Evolutionary conservation across 331 rosid species (phyloP).

Genomic region (Quercus lobata): DNA sequence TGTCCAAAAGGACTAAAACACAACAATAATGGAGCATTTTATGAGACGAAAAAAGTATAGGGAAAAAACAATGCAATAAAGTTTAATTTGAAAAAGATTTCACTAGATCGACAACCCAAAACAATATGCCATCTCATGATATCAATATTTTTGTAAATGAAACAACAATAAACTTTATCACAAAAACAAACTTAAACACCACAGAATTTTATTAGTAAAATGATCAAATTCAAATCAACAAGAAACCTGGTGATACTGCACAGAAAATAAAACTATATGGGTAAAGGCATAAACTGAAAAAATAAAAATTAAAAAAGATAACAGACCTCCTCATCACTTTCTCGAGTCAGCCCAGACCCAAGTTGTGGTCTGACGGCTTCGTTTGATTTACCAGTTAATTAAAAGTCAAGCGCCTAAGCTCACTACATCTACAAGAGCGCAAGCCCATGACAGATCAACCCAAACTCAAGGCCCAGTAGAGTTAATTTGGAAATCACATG

Average conservation of each 20-base stretch:
- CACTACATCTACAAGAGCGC: too few relatives aligned
- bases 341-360: too few relatives aligned
- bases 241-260: not conserved
- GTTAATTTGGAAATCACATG: too few relatives aligned
- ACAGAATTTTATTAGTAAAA: not conserved
- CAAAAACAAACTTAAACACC: not conserved
- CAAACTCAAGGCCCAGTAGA: too few relatives aligned
- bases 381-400: too few relatives aligned
- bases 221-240: not conserved
- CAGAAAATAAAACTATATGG: not conserved
- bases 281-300: not conserved
- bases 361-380: too few relatives aligned
- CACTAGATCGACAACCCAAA: not conserved
- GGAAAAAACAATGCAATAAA: not conserved
- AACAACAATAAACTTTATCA: not conserved
- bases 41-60: not conserved
- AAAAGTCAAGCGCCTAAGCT: too few relatives aligned
- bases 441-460: too few relatives aligned
- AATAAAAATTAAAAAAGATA: not conserved
- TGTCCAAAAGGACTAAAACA: not conserved
- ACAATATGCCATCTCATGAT: not conserved
- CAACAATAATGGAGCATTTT: not conserved
- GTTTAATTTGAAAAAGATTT: not conserved
- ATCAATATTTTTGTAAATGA: not conserved
- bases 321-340: conserved; percentile 76